A percentile compares a stretch with the other conserved stretches of the same genome.
Evolutionary conservation across 2,329 filamentous ascomycete species (phyloP).

Genomic region (Chalara sp.): DNA sequence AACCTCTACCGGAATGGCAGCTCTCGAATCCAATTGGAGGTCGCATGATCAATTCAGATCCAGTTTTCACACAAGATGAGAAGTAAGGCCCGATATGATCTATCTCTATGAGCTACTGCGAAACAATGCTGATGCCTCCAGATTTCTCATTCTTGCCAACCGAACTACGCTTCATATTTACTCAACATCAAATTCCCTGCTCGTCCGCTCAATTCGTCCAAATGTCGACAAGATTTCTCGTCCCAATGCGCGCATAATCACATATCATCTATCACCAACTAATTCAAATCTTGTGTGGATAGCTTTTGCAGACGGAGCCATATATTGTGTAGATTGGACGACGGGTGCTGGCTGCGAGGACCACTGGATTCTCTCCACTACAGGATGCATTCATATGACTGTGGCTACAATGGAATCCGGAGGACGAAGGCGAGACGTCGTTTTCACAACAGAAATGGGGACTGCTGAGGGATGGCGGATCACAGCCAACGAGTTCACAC

Average conservation of each 20-base stretch:
- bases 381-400: slow-evolving; percentile 28
- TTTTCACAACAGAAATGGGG: slow-evolving; percentile 27
- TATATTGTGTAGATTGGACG: slow-evolving; percentile 55
- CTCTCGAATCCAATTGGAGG: slow-evolving; percentile 60
- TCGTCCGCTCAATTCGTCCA: slow-evolving; percentile 62
- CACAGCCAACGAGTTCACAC: slow-evolving; percentile 29
- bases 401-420: slow-evolving; percentile 27
- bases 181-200: slow-evolving; percentile 71
- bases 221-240: slow-evolving; percentile 17
- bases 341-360: slow-evolving; percentile 35
- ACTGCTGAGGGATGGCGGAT: slow-evolving; percentile 26
- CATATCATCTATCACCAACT: slow-evolving; percentile 34
- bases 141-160: slow-evolving; percentile 70
- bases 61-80: slow-evolving; percentile 55
- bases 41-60: slow-evolving; percentile 57
- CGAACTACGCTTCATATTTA: slow-evolving; percentile 74
- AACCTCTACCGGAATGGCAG: slow-evolving; percentile 39
- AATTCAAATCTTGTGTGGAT: slow-evolving; percentile 49
- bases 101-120: slow-evolving; percentile 5
- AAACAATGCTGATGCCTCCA: slow-evolving; percentile 14
- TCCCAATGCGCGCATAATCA: slow-evolving; percentile 27
- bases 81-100: slow-evolving; percentile 37
- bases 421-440: slow-evolving; percentile 26
- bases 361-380: slow-evolving; percentile 32
- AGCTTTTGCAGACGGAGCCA: slow-evolving; percentile 48